A percentile compares a stretch with the other conserved stretches of the same genome.
phyloP scores from a whole-genome alignment of 2,329 filamentous ascomycete genomes.

The Magnaporthales sp. region DNA sequence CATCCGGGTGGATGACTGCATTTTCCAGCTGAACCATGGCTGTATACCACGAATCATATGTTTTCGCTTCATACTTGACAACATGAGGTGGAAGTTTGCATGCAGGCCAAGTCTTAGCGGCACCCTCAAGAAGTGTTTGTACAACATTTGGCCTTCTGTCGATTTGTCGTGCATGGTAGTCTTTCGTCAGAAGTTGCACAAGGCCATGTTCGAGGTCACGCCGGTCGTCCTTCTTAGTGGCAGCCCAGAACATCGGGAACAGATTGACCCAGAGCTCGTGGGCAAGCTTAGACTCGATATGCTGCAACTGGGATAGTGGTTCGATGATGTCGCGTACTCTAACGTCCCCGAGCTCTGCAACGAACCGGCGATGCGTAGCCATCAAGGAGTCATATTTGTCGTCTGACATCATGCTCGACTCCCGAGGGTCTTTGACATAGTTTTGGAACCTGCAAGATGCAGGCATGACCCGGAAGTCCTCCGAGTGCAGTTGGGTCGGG shows the following conservation, averaged over 20 bases:
- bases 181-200: constrained; percentile 84
- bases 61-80: constrained; percentile 88
- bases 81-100: constrained; percentile 94
- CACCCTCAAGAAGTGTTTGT: constrained; percentile 81
- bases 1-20: constrained; percentile 71
- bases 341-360: constrained; percentile 74
- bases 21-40: constrained; percentile 85
- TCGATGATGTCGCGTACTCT: constrained; percentile 84
- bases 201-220: constrained; percentile 84
- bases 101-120: constrained; percentile 72
- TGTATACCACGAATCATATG: constrained; percentile 97
- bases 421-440: constrained; percentile 60
- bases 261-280: constrained; percentile 85
- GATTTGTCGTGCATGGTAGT: constrained; percentile 89
- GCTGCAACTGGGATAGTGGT: constrained; percentile 84
- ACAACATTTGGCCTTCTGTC: constrained; percentile 95
- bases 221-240: constrained; percentile 78
- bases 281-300: constrained; percentile 72
- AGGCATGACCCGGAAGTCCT: constrained; percentile 75
- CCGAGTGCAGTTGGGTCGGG: constrained; percentile 67
- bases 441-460: constrained; percentile 64
- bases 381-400: constrained; percentile 76
- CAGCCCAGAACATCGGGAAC: constrained; percentile 92
- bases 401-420: constrained; percentile 65
- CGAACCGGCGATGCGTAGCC: constrained; percentile 71